Conservation (phyloP, 2,329 filamentous ascomycete species). For the Talaromyces sp. region DNA sequence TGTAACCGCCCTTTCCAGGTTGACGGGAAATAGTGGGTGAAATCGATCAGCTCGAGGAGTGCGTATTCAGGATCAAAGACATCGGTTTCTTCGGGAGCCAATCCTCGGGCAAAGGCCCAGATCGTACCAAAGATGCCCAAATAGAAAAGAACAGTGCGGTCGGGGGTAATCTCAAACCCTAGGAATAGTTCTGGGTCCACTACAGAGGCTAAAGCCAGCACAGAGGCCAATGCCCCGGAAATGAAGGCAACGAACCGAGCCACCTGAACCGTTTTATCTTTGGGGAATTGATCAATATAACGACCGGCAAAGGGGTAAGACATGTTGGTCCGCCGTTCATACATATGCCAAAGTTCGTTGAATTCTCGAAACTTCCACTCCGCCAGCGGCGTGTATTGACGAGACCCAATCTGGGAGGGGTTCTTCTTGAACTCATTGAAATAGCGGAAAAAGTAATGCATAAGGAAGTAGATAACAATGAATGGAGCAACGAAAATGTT, state of each 20-base stretch:
- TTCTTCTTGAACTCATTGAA: slow-evolving; percentile 98
- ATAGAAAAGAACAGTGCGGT: slow-evolving; percentile 88
- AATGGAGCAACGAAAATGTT: slow-evolving; percentile 87
- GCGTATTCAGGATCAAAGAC: slow-evolving; percentile 93
- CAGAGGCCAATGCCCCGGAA: slow-evolving; percentile 80
- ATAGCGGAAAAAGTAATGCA: slow-evolving; percentile 92
- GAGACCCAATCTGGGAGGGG: slow-evolving; percentile 79
- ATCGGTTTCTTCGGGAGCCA: slow-evolving; percentile 82
- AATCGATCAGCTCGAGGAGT: slow-evolving; percentile 84
- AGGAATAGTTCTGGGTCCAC: slow-evolving; percentile 89
- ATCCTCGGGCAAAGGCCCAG: slow-evolving; percentile 80
- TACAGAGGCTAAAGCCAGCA: slow-evolving; percentile 81
- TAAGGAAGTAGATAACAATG: slow-evolving; percentile 79
- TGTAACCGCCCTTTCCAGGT: slow-evolving; percentile 91
- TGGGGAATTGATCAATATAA: slow-evolving; percentile 95
- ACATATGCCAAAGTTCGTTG: slow-evolving; percentile 92
- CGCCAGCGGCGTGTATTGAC: slow-evolving; percentile 88
- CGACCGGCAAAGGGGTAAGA: slow-evolving; percentile 90
- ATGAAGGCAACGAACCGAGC: slow-evolving; percentile 86
- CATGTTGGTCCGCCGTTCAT: slow-evolving; percentile 87
- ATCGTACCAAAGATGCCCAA: slow-evolving; percentile 79
- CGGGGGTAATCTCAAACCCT: slow-evolving; percentile 85
- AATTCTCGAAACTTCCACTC: slow-evolving; percentile 99
- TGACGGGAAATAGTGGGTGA: slow-evolving; percentile 86
- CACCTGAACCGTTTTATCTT: slow-evolving; percentile 85